phyloP scores from a whole-genome alignment of 768 basidiomycete species.

The Leccinellum albellum region DNA sequence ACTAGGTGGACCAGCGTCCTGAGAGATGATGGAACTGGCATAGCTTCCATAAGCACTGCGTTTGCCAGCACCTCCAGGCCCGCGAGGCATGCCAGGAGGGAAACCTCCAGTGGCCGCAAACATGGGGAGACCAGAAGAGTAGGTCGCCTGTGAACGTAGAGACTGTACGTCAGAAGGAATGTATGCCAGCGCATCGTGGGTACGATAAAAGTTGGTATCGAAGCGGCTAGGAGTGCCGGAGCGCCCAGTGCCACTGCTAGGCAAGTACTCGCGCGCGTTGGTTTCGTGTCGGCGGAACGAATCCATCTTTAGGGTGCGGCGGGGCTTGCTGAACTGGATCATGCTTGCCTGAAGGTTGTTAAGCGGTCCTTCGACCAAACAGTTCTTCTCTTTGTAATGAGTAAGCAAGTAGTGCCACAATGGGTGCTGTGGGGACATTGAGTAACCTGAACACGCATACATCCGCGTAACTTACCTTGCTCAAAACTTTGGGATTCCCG shows the following conservation, averaged over 20 bases:
- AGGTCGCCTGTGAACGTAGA: constrained; percentile 92
- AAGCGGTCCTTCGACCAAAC: constrained; percentile 93
- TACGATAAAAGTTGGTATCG: constrained; percentile 92
- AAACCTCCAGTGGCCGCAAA: constrained; percentile 71
- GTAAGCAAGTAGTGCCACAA: constrained; percentile 98
- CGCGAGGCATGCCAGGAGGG: constrained; percentile 62
- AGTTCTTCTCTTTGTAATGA: constrained; percentile 95
- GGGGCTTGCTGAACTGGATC: constrained; percentile 99
- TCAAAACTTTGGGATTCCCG: constrained; percentile 99
- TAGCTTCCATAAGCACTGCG: constrained; percentile 76
- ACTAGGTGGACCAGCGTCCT: constrained; percentile 71
- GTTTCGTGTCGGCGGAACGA: constrained; percentile 93
- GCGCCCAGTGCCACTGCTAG: constrained; percentile 40
- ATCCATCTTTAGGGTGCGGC: constrained; percentile 89
- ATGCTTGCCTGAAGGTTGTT: constrained; percentile 96
- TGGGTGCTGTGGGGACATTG: constrained; percentile 66
- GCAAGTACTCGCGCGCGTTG: constrained; percentile 76
- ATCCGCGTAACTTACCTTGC: constrained; percentile 68
- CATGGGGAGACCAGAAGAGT: constrained; percentile 87
- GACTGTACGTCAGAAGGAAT: constrained; percentile 96
- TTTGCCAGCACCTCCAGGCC: constrained; percentile 57
- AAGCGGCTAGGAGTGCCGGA: constrained; percentile 93
- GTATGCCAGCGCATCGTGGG: constrained; percentile 89
- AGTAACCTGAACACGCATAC: constrained; percentile 6
- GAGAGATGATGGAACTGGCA: constrained; percentile 90